A percentile compares a stretch with the other conserved stretches of the same genome.
These are phyloP conservation scores for Ananas comosus DNA, from an alignment of 176 grass and related monocot species.

Conservation along the genomic window DNA sequence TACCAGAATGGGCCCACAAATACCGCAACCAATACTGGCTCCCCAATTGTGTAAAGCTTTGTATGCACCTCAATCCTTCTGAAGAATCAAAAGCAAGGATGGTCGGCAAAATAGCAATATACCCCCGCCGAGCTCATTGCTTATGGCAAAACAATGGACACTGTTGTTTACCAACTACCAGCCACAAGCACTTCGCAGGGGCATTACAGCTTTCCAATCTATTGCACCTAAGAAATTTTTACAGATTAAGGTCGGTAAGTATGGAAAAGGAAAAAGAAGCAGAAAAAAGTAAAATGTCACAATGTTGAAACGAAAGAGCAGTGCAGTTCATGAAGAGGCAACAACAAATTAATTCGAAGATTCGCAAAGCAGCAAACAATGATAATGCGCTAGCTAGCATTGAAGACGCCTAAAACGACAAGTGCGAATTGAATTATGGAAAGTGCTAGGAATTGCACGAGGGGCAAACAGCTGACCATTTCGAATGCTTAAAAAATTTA, in stretches of 20 bases:
- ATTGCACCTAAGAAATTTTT: neutral
- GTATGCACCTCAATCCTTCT: slow-evolving; percentile 27
- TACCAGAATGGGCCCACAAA: slow-evolving; percentile 46
- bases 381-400: slow-evolving; percentile 3
- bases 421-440: too few species aligned
- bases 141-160: neutral
- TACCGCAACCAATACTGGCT: slow-evolving; percentile 32
- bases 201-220: neutral
- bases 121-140: neutral
- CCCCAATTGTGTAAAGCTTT: slow-evolving; percentile 23
- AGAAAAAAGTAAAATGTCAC: slow-evolving; percentile 2
- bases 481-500: too few species aligned
- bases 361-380: neutral
- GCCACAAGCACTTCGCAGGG: too few species aligned
- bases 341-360: neutral
- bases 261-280: neutral
- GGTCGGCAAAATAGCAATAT: slow-evolving; percentile 7
- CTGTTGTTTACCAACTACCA: too few species aligned
- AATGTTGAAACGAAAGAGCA: slow-evolving; percentile 5
- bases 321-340: neutral
- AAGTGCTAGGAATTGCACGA: too few species aligned
- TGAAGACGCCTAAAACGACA: too few species aligned
- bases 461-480: too few species aligned
- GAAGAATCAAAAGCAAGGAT: slow-evolving; percentile 7
- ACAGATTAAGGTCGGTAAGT: slow-evolving; percentile 4